Evolutionary conservation across 2,329 filamentous ascomycete species (phyloP).

Genomic region (Colletotrichum sp.): DNA sequence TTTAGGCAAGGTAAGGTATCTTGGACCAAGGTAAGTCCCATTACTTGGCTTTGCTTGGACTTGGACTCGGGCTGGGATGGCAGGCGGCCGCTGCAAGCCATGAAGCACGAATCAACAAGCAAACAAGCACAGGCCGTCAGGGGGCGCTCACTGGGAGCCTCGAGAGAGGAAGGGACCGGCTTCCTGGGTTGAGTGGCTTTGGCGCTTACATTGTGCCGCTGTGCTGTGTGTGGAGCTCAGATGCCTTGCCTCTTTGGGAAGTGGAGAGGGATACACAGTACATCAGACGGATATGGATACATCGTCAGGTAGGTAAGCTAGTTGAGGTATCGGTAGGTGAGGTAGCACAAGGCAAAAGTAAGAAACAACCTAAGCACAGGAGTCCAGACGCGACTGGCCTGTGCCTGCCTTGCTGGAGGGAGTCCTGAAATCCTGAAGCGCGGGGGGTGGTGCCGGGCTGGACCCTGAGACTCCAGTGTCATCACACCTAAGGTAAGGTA

Average conservation of each 20-base stretch:
- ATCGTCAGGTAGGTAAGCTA: background rate
- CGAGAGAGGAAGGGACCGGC: background rate
- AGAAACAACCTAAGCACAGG: background rate
- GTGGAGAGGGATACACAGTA: background rate
- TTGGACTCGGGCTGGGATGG: conserved; percentile 3
- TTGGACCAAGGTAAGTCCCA: background rate
- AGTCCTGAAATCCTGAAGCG: background rate
- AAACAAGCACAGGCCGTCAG: conserved; percentile 3
- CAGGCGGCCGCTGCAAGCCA: background rate
- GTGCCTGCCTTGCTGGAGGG: background rate
- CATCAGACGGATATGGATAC: background rate
- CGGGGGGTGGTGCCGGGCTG: background rate
- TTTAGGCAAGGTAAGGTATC: background rate
- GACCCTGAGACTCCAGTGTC: background rate
- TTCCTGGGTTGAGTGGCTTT: conserved; percentile 11
- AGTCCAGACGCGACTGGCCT: background rate
- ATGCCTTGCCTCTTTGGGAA: background rate
- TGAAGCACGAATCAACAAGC: background rate
- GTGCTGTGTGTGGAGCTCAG: background rate
- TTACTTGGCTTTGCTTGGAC: background rate
- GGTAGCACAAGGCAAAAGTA: background rate
- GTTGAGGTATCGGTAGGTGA: background rate
- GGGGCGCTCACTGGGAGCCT: background rate
- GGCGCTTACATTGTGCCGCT: background rate
- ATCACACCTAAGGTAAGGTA: background rate